Conservation (phyloP, 306 rosid species). For the Gastrolobium bilobum region DNA sequence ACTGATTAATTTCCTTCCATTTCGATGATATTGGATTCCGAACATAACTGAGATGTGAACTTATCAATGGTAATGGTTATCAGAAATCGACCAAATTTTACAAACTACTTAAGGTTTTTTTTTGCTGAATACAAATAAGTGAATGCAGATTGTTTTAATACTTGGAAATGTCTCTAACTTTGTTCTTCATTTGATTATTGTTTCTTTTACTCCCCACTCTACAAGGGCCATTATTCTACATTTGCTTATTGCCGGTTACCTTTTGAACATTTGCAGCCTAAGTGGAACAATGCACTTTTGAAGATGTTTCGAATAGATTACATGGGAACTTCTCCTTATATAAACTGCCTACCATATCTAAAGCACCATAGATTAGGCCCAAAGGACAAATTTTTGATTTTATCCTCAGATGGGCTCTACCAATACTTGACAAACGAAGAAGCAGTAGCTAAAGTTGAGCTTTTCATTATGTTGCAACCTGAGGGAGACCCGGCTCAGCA, state of each 20-base stretch:
- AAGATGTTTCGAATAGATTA: constrained; percentile 94
- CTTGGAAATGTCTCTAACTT: no score
- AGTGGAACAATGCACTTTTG: constrained; percentile 95
- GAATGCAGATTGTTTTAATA: no score
- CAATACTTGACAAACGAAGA: constrained; percentile 95
- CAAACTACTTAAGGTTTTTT: no score
- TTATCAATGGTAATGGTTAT: no score
- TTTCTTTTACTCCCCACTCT: no score
- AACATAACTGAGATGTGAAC: no score
- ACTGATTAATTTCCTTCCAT: constrained; percentile 1
- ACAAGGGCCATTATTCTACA: neutral
- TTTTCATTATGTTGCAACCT: constrained; percentile 88
- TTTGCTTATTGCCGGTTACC: constrained; percentile 22
- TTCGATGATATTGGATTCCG: neutral
- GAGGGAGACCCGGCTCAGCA: constrained; percentile 99
- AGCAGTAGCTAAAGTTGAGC: constrained; percentile 96
- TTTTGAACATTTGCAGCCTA: constrained; percentile 73
- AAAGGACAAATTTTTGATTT: constrained; percentile 87
- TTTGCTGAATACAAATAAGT: no score
- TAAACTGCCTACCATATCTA: constrained; percentile 84
- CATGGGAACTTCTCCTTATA: constrained; percentile 85
- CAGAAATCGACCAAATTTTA: no score
- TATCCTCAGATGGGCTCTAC: constrained; percentile 95
- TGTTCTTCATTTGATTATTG: no score
- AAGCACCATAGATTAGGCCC: constrained; percentile 90